Conservation (phyloP, 371 early-diverging fungal genomes). For the Haplosporangium sp. region DNA sequence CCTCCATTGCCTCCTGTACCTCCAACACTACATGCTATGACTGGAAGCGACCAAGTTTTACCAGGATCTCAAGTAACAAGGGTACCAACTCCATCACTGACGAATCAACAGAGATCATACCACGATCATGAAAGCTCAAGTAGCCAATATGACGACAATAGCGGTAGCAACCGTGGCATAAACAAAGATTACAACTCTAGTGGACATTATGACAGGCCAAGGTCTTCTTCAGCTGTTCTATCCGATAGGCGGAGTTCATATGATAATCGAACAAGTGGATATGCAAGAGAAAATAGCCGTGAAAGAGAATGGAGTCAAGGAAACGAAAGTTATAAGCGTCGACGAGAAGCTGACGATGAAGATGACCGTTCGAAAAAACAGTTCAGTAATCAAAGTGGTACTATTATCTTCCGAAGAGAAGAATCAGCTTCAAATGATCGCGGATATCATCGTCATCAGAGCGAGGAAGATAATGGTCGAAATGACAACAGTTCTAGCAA, state of each 20-base stretch:
- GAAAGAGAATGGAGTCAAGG: slow-evolving; percentile 13
- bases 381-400: slow-evolving; percentile 4
- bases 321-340: slow-evolving; percentile 16
- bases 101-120: slow-evolving; percentile 17
- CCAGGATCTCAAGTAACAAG: neutral
- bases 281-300: slow-evolving; percentile 4
- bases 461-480: slow-evolving; percentile 2
- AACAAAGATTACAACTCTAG: neutral
- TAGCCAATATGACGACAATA: neutral
- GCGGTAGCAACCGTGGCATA: neutral
- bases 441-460: neutral
- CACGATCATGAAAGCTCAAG: slow-evolving; percentile 16
- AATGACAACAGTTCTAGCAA: neutral
- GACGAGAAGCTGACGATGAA: slow-evolving; percentile 9
- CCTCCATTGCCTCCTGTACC: slow-evolving; percentile 21
- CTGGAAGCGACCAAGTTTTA: slow-evolving; percentile 1
- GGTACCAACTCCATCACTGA: slow-evolving; percentile 2
- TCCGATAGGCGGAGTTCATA: slow-evolving; percentile 12
- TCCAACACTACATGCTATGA: neutral
- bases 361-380: slow-evolving; percentile 9
- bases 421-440: slow-evolving; percentile 10
- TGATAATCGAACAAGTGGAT: slow-evolving; percentile 10
- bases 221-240: slow-evolving; percentile 9
- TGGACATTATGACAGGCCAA: slow-evolving; percentile 7
- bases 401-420: slow-evolving; percentile 11